Evolutionary conservation across 2,329 filamentous ascomycete species (phyloP).

Genomic region (Fusarium verticillioides): DNA sequence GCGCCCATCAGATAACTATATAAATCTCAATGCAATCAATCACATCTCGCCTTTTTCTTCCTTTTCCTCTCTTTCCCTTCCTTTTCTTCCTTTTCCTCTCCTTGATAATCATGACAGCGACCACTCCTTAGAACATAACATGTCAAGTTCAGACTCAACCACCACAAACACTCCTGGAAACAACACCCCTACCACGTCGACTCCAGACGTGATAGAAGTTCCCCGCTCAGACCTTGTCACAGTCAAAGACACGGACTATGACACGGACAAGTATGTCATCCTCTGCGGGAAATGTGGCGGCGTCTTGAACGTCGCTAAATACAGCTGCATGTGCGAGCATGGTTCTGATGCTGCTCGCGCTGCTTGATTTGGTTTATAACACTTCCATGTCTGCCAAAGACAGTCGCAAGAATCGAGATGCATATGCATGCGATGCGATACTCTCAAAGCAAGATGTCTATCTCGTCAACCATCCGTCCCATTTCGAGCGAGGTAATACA

Average conservation of each 20-base stretch:
- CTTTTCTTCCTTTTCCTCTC: not conserved
- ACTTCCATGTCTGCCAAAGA: not conserved
- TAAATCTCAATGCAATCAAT: not conserved
- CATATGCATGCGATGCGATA: too few relatives aligned
- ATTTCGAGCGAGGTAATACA: not conserved
- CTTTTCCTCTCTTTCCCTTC: not conserved
- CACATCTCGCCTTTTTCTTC: not conserved
- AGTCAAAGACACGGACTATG: conserved; percentile 14
- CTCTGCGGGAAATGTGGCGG: conserved; percentile 26
- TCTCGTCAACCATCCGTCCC: not conserved
- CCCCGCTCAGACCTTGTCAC: conserved; percentile 17
- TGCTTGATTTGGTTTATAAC: conserved; percentile 9
- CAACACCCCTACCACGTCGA: conserved; percentile 1
- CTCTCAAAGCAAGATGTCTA: not conserved
- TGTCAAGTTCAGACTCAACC: conserved; percentile 10
- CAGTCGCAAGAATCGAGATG: too few relatives aligned
- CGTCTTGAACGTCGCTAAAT: conserved; percentile 10
- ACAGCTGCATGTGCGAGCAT: conserved; percentile 20
- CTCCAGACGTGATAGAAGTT: conserved; percentile 19
- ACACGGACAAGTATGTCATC: conserved; percentile 13
- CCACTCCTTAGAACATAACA: conserved; percentile 8
- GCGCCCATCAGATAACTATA: not conserved
- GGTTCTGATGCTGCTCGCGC: conserved; percentile 22
- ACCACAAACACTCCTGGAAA: not conserved
- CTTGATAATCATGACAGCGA: not conserved